Base-by-base conservation (phyloP, 208 protist genomes). In the Dictyostelium gargantuum region DNA sequence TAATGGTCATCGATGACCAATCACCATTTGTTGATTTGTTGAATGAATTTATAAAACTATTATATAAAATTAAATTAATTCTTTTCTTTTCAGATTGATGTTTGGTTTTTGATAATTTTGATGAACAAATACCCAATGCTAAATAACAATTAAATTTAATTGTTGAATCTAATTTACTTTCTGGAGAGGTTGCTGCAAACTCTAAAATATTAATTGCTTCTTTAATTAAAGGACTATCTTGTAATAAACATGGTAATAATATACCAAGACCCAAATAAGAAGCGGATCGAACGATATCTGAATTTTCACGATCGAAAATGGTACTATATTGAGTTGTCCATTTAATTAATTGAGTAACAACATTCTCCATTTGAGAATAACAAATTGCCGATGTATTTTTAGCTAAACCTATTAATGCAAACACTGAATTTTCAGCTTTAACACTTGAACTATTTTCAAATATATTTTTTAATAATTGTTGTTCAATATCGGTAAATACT, bases 391-490 rank as follows among this genome's bases (percentile, higher is more conserved):
- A 58, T 6, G 54, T 3, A 17, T 5, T 52, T 38, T 29, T 56
- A 19, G 48, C 66, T 6, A 89, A 40, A 5, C 29, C 23, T 13
- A 66, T 50, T 13, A 89, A 42, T 32, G 70, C 66, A 26, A 50
- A 63, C 0, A 89, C 38, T 40, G 46, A 38, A 42, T 89, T 89
- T 19, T 79, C 82, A 38, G 46, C 38, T 85, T 85, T 46, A 17
- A 42, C 17, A 32, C 6, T 29, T 58, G 44, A 74, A 13, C 23
- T 35, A 46, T 73, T n/a, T 19, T 23, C n/a, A 9, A 1, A 29
- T 0, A 85, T 38, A 32, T n/a, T 23, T 21, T 73, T 48, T 10
- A 75, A n/a, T 9, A 85, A 6, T 6, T 15, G 9, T 0, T 54
- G 9, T 50, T 73, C 21, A 29, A 85, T 42, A 17, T 85, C 80